Base-by-base conservation (phyloP, 2,329 filamentous ascomycete species). In the Ophiostoma pallidulum region DNA sequence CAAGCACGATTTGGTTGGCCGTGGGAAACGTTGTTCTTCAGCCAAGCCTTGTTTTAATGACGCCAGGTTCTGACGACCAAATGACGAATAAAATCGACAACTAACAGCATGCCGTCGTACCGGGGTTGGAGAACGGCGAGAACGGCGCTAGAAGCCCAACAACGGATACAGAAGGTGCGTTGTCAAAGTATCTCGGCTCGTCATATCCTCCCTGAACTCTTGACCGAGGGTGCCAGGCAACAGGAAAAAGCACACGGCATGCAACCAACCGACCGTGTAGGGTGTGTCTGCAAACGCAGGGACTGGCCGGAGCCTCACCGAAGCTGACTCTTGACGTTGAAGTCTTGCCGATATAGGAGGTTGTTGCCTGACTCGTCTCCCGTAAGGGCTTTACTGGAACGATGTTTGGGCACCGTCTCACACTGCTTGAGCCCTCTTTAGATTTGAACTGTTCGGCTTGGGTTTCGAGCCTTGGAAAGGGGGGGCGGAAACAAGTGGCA, bases 211-310 rank as follows among this genome's bases (percentile, higher is more conserved):
- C 10, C 37, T 36, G 44, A 37, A 35, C 14, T 20, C 22, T 41
- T 42, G 45, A 31, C 45, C 39, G 45, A 47, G 31, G 45, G 14
- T 37, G 31, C 18, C 45, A 41, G 43, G 36, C 43, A 40, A 18
- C 35, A 39, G 20, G 14, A 26, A 14, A 19, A 24, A 28, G 24
- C 24, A 28, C 9, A 16, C 19, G 19, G 31, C 8, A 22, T 22
- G 13, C 18, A 13, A 22, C 18, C 14, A 16, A 33, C 28, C 19
- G 28, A 24, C 19, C 3, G n/a, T 24, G 8, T 6, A 28, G 24
- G 24, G 5, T 28, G 24, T 28, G 24, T 28, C 8, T 31, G 10
- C 12, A n/a, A 16, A 8, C 16, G 22, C 43, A 45, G 35, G n/a
- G n/a, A n/a, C n/a, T n/a, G n/a, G n/a, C n/a, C n/a, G n/a, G n/a